Evolutionary conservation across 2,329 filamentous ascomycete genomes (phyloP).

Genomic region (Ophiostoma novo-ulmi): DNA sequence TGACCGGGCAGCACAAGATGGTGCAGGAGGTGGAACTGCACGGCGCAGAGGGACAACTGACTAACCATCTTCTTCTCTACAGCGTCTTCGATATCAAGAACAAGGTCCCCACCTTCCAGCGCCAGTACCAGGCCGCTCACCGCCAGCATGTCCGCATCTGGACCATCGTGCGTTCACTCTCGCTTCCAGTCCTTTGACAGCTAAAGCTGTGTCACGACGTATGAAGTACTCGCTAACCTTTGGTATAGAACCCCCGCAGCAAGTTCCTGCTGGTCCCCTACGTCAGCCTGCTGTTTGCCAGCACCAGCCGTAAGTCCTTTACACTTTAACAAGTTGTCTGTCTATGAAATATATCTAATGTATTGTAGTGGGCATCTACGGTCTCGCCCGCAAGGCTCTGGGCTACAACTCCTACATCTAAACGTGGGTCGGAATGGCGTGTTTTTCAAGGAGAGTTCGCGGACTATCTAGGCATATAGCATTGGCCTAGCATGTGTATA

Average conservation of each 20-base stretch:
- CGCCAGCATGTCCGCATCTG: slow-evolving; percentile 64
- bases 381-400: slow-evolving; percentile 65
- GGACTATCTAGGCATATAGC: neutral
- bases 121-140: slow-evolving; percentile 68
- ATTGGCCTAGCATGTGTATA: slow-evolving; percentile 19
- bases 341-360: neutral
- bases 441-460: neutral
- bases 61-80: slow-evolving; percentile 13
- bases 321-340: neutral
- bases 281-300: slow-evolving; percentile 59
- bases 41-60: neutral
- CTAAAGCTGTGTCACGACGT: neutral
- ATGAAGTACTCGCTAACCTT: neutral
- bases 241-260: slow-evolving; percentile 58
- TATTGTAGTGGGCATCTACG: slow-evolving; percentile 56
- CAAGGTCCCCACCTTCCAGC: slow-evolving; percentile 70
- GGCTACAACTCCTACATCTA: slow-evolving; percentile 73
- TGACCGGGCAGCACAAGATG: neutral
- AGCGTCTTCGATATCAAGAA: slow-evolving; percentile 68
- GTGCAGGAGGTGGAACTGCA: neutral
- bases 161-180: slow-evolving; percentile 65
- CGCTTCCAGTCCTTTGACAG: neutral
- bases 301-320: slow-evolving; percentile 47
- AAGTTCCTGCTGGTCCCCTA: slow-evolving; percentile 63
- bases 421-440: neutral